These are phyloP conservation scores for Deuterostichococcus epilithicus DNA, from an alignment of 139 green algal species.

Conservation along the genomic window DNA sequence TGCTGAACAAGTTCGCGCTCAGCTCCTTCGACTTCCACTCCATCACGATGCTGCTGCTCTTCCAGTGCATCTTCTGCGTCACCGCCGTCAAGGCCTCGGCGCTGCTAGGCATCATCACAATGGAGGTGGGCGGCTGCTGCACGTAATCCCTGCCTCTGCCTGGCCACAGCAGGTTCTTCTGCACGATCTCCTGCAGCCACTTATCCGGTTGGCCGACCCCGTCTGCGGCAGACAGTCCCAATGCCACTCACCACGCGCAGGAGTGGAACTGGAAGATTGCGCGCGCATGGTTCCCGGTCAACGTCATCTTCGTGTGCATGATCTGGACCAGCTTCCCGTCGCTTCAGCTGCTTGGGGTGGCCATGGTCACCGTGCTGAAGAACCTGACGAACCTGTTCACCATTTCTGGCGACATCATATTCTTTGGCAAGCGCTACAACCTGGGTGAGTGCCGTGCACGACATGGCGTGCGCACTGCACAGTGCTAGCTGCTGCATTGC, in stretches of 20 bases:
- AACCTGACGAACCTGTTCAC: constrained; percentile 90
- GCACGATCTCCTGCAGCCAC: constrained; percentile 30
- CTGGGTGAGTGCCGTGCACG: not conserved
- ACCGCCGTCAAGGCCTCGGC: constrained; percentile 57
- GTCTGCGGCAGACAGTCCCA: too few relatives aligned
- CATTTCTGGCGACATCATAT: constrained; percentile 72
- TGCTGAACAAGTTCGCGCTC: constrained; percentile 84
- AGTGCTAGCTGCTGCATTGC: too few relatives aligned
- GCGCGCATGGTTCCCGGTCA: constrained; percentile 83
- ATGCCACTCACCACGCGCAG: not conserved
- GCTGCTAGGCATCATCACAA: constrained; percentile 49
- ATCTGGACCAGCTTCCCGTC: constrained; percentile 79
- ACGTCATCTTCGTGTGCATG: constrained; percentile 93
- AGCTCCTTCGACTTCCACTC: constrained; percentile 72
- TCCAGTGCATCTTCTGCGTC: constrained; percentile 73
- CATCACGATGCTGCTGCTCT: constrained; percentile 72
- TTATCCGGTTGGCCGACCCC: not conserved
- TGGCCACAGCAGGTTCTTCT: too few relatives aligned
- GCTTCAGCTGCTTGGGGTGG: constrained; percentile 67
- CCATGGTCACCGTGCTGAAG: constrained; percentile 86
- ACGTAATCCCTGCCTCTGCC: too few relatives aligned
- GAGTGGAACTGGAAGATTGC: constrained; percentile 24
- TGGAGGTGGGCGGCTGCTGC: constrained; percentile 34
- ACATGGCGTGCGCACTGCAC: too few relatives aligned
- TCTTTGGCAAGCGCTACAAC: constrained; percentile 55